Conservation (phyloP, 441 rosid genomes). For the Biscutella auriculata region DNA sequence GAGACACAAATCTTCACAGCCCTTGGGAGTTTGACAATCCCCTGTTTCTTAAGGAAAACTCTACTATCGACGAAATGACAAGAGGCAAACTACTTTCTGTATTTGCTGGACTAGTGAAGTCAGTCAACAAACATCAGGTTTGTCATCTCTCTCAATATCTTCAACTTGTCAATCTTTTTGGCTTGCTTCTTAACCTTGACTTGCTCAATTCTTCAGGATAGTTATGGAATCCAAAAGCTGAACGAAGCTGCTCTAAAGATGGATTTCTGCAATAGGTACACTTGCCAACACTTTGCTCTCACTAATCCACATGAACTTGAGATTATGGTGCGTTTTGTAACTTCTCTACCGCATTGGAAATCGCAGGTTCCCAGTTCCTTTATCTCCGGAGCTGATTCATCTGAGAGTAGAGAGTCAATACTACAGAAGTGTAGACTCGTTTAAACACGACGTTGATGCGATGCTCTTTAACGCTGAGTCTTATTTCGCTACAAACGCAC, state of each 20-base stretch:
- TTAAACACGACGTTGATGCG: constrained; percentile 40
- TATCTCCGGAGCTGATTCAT: constrained; percentile 53
- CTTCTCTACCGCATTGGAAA: neutral
- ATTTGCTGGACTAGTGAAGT: constrained; percentile 40
- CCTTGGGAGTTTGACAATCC: constrained; percentile 72
- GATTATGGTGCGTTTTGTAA: neutral
- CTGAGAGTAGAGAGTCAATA: constrained; percentile 50
- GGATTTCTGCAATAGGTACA: constrained; percentile 51
- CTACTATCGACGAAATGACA: constrained; percentile 31
- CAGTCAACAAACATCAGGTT: constrained; percentile 45
- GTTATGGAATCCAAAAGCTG: constrained; percentile 50
- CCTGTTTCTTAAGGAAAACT: constrained; percentile 31
- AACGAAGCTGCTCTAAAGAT: constrained; percentile 51
- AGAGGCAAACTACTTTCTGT: constrained; percentile 35
- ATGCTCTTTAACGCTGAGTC: constrained; percentile 47
- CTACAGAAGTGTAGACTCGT: constrained; percentile 49
- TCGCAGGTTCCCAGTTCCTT: constrained; percentile 61
- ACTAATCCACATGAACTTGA: neutral
- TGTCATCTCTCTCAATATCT: neutral
- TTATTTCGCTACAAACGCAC: constrained; percentile 32
- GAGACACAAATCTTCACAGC: constrained; percentile 35
- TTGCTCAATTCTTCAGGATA: constrained; percentile 38
- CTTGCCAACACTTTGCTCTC: neutral
- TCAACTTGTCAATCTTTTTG: neutral
- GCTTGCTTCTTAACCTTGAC: neutral